A percentile compares a stretch with the other conserved stretches of the same genome.
Conservation (phyloP, 2,329 filamentous ascomycete species). For the Cladobotryum mycophilum region DNA sequence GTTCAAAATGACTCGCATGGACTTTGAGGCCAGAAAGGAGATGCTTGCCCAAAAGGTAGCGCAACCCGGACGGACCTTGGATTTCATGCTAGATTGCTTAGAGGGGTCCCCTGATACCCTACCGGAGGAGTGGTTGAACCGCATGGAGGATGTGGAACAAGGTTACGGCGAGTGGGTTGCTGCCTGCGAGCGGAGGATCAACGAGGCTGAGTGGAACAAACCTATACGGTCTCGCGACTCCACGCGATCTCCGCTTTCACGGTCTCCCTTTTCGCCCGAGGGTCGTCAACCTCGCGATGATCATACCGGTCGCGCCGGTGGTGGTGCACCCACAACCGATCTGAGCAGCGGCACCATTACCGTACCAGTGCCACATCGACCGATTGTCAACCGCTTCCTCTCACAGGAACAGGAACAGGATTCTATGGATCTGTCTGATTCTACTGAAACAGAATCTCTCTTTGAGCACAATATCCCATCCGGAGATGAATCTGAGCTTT, state of each 20-base stretch:
- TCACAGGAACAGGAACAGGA: no score
- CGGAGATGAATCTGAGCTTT: neutral
- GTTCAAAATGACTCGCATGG: constrained; percentile 33
- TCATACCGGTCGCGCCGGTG: neutral
- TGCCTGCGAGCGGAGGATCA: constrained; percentile 66
- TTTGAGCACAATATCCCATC: neutral
- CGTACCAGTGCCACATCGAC: neutral
- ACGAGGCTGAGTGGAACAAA: constrained; percentile 54
- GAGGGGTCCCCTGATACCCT: constrained; percentile 80
- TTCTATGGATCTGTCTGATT: neutral
- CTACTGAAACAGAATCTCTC: constrained; percentile 3
- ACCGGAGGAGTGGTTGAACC: constrained; percentile 80
- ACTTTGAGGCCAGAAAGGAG: constrained; percentile 52
- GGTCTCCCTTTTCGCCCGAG: neutral
- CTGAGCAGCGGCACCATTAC: neutral
- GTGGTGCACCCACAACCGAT: neutral
- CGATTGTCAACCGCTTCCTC: no score
- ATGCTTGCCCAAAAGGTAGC: constrained; percentile 64
- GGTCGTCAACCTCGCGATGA: neutral
- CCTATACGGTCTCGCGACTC: constrained; percentile 8
- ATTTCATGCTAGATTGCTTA: constrained; percentile 78
- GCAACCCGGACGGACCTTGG: constrained; percentile 64
- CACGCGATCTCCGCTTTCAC: constrained; percentile 16
- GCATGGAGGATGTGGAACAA: constrained; percentile 72
- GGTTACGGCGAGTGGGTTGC: constrained; percentile 77